Percentiles rank a stretch among this genome's conserved stretches.
Conservation (phyloP, 2,329 filamentous ascomycete genomes). For the Geoglossum cookeanum region DNA sequence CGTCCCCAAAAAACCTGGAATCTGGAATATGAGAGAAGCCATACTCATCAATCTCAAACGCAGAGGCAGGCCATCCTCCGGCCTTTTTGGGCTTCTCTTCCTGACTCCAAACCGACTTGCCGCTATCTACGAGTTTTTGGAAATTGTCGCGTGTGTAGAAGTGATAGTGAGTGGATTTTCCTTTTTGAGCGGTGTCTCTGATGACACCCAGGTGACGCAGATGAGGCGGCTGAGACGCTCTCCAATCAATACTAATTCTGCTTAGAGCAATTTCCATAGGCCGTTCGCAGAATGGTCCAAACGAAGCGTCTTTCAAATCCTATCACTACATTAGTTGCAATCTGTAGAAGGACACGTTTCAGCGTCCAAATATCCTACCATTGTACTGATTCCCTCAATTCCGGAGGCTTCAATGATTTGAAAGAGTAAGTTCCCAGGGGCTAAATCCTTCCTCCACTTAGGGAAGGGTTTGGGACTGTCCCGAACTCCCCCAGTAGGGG, state of each 20-base stretch:
- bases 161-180: slow-evolving; percentile 30
- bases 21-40: slow-evolving; percentile 24
- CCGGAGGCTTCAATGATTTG: slow-evolving; percentile 29
- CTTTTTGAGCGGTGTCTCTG: slow-evolving; percentile 30
- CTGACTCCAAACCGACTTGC: slow-evolving; percentile 30
- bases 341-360: not conserved
- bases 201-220: slow-evolving; percentile 37
- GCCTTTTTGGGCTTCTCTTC: slow-evolving; percentile 15
- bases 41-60: slow-evolving; percentile 24
- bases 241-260: slow-evolving; percentile 35
- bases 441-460: slow-evolving; percentile 34
- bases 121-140: slow-evolving; percentile 30
- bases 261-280: slow-evolving; percentile 33
- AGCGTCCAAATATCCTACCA: slow-evolving; percentile 14
- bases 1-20: slow-evolving; percentile 21
- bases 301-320: slow-evolving; percentile 22
- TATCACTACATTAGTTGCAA: slow-evolving; percentile 8
- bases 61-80: slow-evolving; percentile 13
- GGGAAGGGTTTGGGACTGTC: slow-evolving; percentile 21
- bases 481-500: not conserved
- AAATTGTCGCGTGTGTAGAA: slow-evolving; percentile 36
- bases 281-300: slow-evolving; percentile 33
- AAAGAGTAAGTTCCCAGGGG: slow-evolving; percentile 32
- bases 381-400: slow-evolving; percentile 28
- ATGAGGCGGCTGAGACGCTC: slow-evolving; percentile 36